Base-by-base conservation (phyloP, 192 early-diverging fungal genomes). In the Podila horticola region DNA sequence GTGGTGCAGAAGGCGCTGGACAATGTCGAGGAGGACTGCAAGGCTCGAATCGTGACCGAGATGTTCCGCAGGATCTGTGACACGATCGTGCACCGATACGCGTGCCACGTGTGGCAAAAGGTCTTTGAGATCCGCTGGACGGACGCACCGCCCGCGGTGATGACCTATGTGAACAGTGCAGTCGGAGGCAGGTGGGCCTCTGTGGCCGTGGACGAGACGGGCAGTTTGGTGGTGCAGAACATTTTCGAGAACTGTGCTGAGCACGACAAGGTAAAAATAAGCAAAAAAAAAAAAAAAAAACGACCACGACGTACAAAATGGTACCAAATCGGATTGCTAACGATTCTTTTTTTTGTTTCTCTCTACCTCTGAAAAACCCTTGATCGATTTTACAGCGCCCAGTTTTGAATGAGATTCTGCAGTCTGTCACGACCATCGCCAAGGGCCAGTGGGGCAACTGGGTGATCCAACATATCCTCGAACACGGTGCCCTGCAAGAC, bases 371-470 rank as follows among this genome's bases (percentile, higher is more conserved):
- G 33, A 34, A 34, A 34, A 34, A n/a, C n/a, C 33, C 6, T 11
- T 36, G 34, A 58, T 22, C 11, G 38, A 52, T n/a, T n/a, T n/a
- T n/a, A 29, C 65, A 88, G 86, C 69, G 84, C 3, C 89, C 88
- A 10, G 89, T 93, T 45, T 52, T 94, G 31, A 74, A 86, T 26
- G 93, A 94, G 65, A 86, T 94, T 13, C 71, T 92, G 17, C 82
- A 83, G 11, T 79, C 86, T 17, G 90, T 90, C 24, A 86, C 87
- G 10, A 84, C 87, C 17, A 91, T 94, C 62, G 87, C 93, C 19
- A 89, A 89, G 76, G 90, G 93, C 15, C 93, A 94, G 74, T 94
- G 93, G 93, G 93, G 93, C 19, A 94, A 94, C 76, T 94, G 93
- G 93, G 93, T 94, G 5, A 92, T 93, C 58, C 93, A 94, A 62